Base-by-base conservation (phyloP, 2,329 filamentous ascomycete genomes). In the Neophaeococcomyces aloes region DNA sequence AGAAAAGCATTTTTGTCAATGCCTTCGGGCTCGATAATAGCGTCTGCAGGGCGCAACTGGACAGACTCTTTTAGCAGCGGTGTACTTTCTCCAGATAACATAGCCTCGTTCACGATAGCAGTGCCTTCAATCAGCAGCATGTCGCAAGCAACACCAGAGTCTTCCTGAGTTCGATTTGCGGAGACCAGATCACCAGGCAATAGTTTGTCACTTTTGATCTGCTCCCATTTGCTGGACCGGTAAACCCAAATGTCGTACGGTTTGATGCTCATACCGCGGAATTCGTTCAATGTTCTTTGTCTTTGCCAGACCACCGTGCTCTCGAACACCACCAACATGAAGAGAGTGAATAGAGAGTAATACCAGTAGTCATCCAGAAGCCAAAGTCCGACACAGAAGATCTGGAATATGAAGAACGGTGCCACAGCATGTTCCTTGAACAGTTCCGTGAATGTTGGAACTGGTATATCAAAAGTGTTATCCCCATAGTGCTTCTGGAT, bases 311-410 rank as follows among this genome's bases (percentile, higher is more conserved):
- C 93, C 29, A 98, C 93, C 2, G 91, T 98, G 63, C 88, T 95
- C 70, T 98, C 91, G 56, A 98, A 98, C 47, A 79, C 81, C 54
- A 98, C 86, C 44, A 98, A 78, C 93, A 98, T 98, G 69, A 96
- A 88, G 17, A 98, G 79, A 1, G 93, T 98, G 66, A 98, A 98
- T 15, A 98, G 77, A 49, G 91, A 96, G 69, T 98, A 98, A 71
- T 98, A 98, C 91, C 93, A 98, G 68, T 96, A 98, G 67, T 98
- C 93, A 60, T 98, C 91, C 60, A 98, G 70, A 80, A 96, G 86
- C 91, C 91, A 98, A 48, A 98, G 70, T 13, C 91, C 93, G 46
- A 98, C 91, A 57, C 93, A 98, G 71, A 98, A 98, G 49, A 98
- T 74, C 71, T 98, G 91, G 69, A 98, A 98, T 51, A 98, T 88